These are phyloP conservation scores for Hypoxylon sp. DNA, from an alignment of 2,329 filamentous ascomycete species.

Conservation along the genomic window DNA sequence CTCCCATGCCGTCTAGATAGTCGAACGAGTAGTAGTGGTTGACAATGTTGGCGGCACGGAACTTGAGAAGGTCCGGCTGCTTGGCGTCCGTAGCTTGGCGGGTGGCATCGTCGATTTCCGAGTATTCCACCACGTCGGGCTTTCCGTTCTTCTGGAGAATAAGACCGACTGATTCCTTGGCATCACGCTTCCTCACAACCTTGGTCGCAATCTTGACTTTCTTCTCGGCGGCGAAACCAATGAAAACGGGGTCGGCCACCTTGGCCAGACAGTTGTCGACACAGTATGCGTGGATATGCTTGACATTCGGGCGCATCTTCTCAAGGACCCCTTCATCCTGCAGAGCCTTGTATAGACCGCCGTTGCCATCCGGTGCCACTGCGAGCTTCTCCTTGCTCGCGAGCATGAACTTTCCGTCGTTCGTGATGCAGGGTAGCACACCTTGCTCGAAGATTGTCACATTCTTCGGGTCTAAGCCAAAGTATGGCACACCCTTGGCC, in stretches of 20 bases:
- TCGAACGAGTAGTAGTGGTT: conserved; percentile 99
- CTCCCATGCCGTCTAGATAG: conserved; percentile 89
- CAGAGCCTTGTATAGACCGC: conserved; percentile 95
- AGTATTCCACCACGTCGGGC: conserved; percentile 98
- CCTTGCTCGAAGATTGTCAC: conserved; percentile 96
- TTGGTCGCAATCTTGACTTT: conserved; percentile 97
- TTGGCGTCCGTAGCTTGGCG: conserved; percentile 87
- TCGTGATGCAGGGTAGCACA: conserved; percentile 94
- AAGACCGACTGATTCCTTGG: conserved; percentile 92
- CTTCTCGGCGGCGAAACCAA: conserved; percentile 89
- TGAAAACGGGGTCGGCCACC: conserved; percentile 95
- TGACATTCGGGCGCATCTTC: conserved; percentile 90
- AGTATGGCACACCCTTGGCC: conserved; percentile 63
- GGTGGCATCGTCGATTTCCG: conserved; percentile 90
- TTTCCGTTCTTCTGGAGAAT: conserved; percentile 95
- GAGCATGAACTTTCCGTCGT: conserved; percentile 95
- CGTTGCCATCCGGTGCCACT: conserved; percentile 96
- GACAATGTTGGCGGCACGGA: conserved; percentile 98
- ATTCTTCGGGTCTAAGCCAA: conserved; percentile 85
- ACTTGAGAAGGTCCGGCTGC: conserved; percentile 84
- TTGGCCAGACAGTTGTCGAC: conserved; percentile 99
- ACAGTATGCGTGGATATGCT: conserved; percentile 97
- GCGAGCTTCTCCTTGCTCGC: conserved; percentile 91
- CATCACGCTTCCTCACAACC: conserved; percentile 97
- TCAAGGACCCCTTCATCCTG: conserved; percentile 68